These are phyloP conservation scores for Penicillium steckii DNA, from an alignment of 495 filamentous ascomycete genomes.

Conservation along the genomic window DNA sequence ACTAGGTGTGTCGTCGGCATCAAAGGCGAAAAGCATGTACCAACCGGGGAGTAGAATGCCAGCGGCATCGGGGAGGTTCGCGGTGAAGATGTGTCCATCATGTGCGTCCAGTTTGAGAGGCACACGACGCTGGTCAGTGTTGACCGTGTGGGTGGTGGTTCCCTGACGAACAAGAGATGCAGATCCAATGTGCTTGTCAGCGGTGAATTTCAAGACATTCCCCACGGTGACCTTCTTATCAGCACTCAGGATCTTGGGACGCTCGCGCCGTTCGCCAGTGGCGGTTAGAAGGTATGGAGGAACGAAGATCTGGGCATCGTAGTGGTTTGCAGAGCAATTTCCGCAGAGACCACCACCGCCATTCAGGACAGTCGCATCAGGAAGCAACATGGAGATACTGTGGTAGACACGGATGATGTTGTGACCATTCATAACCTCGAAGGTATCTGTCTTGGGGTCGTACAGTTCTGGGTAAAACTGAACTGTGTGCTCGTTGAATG, in stretches of 20 bases:
- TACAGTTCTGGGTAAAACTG: conserved; percentile 50
- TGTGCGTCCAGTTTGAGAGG: conserved; percentile 21
- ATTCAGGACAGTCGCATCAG: conserved; percentile 53
- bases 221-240: conserved; percentile 13
- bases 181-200: not conserved
- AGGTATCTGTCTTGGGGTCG: conserved; percentile 41
- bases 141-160: conserved; percentile 54
- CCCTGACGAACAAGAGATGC: conserved; percentile 47
- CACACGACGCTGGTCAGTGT: conserved; percentile 59
- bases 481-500: conserved; percentile 42
- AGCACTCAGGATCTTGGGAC: conserved; percentile 35
- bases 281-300: conserved; percentile 53
- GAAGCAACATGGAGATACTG: conserved; percentile 52
- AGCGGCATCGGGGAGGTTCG: conserved; percentile 30
- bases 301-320: conserved; percentile 56
- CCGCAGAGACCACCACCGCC: conserved; percentile 58
- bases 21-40: conserved; percentile 57
- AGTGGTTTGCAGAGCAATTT: conserved; percentile 54
- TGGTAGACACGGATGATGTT: conserved; percentile 57
- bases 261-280: conserved; percentile 37
- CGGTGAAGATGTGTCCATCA: not conserved
- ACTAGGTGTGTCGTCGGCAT: conserved; percentile 49
- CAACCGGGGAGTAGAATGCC: conserved; percentile 55
- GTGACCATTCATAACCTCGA: conserved; percentile 35
- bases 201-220: conserved; percentile 19